Percentiles rank a stretch among this genome's conserved stretches.
Conservation (phyloP, 1,139 yeast species). For the Suhomyces anneliseae region DNA sequence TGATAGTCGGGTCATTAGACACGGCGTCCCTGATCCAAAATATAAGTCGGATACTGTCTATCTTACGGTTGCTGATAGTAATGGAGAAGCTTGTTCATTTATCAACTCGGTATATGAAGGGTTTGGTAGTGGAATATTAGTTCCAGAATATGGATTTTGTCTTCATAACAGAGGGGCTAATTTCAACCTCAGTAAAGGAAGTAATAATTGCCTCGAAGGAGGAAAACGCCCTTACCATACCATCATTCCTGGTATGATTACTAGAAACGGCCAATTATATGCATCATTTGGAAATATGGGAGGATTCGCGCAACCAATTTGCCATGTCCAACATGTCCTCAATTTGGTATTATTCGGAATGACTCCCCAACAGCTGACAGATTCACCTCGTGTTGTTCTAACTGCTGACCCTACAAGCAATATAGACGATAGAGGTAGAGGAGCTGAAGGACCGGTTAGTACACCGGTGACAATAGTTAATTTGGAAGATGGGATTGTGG, state of each 20-base stretch:
- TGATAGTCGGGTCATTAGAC: conserved; percentile 43
- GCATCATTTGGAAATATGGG: conserved; percentile 87
- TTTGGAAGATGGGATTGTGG: conserved; percentile 63
- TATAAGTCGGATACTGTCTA: conserved; percentile 77
- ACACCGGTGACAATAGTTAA: conserved; percentile 59
- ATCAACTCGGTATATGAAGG: conserved; percentile 72
- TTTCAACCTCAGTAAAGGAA: conserved; percentile 60
- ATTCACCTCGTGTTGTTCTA: conserved; percentile 72
- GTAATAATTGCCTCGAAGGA: conserved; percentile 63
- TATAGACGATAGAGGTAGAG: conserved; percentile 54
- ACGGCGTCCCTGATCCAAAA: conserved; percentile 62
- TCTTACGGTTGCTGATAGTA: conserved; percentile 64
- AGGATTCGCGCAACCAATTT: conserved; percentile 85
- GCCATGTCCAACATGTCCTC: conserved; percentile 75
- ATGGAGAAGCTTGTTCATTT: conserved; percentile 82
- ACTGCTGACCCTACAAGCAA: conserved; percentile 46
- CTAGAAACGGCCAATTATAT: conserved; percentile 47
- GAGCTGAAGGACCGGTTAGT: conserved; percentile 68
- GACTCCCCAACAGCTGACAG: conserved; percentile 74
- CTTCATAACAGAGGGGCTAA: conserved; percentile 78
- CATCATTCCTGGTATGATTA: conserved; percentile 79
- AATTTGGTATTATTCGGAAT: conserved; percentile 64
- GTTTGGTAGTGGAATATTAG: conserved; percentile 74
- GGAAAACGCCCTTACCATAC: conserved; percentile 81
- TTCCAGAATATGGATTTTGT: conserved; percentile 66